Conservation (phyloP, 805 yeast genomes). For the Candida pseudoglaebosa region DNA sequence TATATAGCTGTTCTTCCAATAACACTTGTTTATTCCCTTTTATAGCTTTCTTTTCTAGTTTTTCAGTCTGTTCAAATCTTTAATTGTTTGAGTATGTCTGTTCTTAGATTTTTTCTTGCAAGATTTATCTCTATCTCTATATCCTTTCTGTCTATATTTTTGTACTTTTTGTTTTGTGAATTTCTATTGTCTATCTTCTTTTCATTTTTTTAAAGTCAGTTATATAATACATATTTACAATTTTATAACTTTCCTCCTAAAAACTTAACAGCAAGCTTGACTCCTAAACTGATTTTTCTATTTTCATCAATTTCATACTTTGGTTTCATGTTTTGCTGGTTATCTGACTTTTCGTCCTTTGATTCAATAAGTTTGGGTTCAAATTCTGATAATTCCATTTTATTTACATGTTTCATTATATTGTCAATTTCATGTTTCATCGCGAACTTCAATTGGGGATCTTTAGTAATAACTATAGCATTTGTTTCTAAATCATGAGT, state of each 20-base stretch:
- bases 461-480: constrained; percentile 72
- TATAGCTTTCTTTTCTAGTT: too few species aligned
- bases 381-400: constrained; percentile 59
- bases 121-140: too few species aligned
- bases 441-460: constrained; percentile 48
- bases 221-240: not conserved
- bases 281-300: constrained; percentile 58
- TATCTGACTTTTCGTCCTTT: not conserved
- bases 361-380: constrained; percentile 23
- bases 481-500: constrained; percentile 85
- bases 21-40: too few species aligned
- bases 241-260: constrained; percentile 50
- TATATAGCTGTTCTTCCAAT: too few species aligned
- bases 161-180: too few species aligned
- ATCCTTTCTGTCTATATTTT: too few species aligned
- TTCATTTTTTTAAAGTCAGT: too few species aligned
- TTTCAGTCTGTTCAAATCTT: too few species aligned
- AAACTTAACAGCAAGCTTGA: constrained; percentile 61
- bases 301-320: constrained; percentile 45
- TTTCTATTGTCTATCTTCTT: too few species aligned
- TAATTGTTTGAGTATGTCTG: too few species aligned
- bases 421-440: constrained; percentile 65
- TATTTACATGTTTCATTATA: constrained; percentile 49
- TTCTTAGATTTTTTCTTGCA: too few species aligned
- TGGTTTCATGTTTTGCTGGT: constrained; percentile 3